These are phyloP conservation scores for Fistulifera pelliculosa DNA, from an alignment of 108 stramenopile species.

Conservation along the genomic window DNA sequence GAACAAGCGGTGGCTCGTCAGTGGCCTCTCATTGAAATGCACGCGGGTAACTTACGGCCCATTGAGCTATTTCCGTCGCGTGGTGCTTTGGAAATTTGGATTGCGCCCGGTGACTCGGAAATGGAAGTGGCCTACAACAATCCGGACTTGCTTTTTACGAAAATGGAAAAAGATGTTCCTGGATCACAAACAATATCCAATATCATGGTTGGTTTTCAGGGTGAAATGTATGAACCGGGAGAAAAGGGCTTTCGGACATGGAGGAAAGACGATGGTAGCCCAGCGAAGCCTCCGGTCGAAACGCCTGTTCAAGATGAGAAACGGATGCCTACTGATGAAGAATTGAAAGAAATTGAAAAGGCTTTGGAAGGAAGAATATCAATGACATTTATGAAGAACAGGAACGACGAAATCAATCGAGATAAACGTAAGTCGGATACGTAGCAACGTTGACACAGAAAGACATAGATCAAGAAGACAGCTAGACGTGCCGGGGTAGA, in stretches of 20 bases:
- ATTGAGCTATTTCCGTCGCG: constrained; percentile 56
- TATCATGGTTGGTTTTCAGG: constrained; percentile 64
- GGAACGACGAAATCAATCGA: constrained; percentile 7
- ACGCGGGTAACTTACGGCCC: constrained; percentile 61
- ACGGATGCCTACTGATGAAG: constrained; percentile 43
- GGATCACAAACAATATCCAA: constrained; percentile 26
- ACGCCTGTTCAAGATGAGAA: constrained; percentile 15
- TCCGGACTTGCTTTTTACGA: constrained; percentile 34
- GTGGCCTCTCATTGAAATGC: constrained; percentile 71
- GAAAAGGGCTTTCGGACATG: constrained; percentile 70
- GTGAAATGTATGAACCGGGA: constrained; percentile 62
- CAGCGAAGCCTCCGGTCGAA: constrained; percentile 27
- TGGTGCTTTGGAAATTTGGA: constrained; percentile 60
- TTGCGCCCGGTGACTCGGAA: constrained; percentile 75
- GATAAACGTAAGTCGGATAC: too few species aligned
- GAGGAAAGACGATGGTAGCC: constrained; percentile 58
- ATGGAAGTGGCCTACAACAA: constrained; percentile 78
- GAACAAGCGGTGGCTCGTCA: constrained; percentile 55
- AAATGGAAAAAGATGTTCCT: constrained; percentile 30
- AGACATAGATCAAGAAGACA: too few species aligned
- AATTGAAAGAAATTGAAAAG: constrained; percentile 47
- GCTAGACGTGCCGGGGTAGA: too few species aligned
- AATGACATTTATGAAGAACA: constrained; percentile 14
- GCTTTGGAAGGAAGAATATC: constrained; percentile 29
- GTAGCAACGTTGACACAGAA: too few species aligned